Base-by-base conservation (phyloP, 2,329 filamentous ascomycete species). In the Colletotrichum sp. region DNA sequence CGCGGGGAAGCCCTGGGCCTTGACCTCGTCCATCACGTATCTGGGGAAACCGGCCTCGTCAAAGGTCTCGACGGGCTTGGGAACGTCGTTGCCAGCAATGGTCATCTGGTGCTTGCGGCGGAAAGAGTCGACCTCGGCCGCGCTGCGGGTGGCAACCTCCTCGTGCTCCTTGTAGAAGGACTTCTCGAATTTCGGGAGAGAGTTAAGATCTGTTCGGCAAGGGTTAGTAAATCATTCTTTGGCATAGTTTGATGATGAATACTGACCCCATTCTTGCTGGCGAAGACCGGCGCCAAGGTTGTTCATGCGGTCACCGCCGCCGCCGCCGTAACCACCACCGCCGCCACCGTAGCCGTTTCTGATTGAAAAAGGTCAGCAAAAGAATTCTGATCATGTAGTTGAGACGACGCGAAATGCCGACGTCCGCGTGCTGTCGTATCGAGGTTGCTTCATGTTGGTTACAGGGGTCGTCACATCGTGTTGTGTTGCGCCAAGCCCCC, bases 21-120 rank as follows among this genome's bases (percentile, higher is more conserved):
- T 99, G 83, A 99, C 97, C 86, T 99, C 97, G 82, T 95, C 96
- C 92, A 99, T 97, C 78, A 99, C 97, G 84, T 99, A 99, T 81
- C 93, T 92, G 59, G 97, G 97, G 89, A 99, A 99, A 59, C 95
- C 95, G 84, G 97, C 97, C 89, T 99, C 97, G 81, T 99, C 97
- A 84, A 99, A 99, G 52, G 93, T 98, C 87, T 98, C 95, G 76
- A 99, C 96, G 68, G 97, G 97, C 86, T 96, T 96, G 80, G 97
- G 97, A 18, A 99, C 93, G 79, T 97, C 91, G 77, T 80, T 87
- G 78, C 97, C 97, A 81, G 94, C 90, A 71, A 99, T 90, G 61
- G 95, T 91, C 86, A 99, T 98, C 82, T 95, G 90, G 82, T 97
- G 93, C 83, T 95, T 92, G 83, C 92, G 92, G 83, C 97, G 95